These are phyloP conservation scores for Hymenoscyphus linearis DNA, from an alignment of 2,329 filamentous ascomycete species.

Conservation along the genomic window DNA sequence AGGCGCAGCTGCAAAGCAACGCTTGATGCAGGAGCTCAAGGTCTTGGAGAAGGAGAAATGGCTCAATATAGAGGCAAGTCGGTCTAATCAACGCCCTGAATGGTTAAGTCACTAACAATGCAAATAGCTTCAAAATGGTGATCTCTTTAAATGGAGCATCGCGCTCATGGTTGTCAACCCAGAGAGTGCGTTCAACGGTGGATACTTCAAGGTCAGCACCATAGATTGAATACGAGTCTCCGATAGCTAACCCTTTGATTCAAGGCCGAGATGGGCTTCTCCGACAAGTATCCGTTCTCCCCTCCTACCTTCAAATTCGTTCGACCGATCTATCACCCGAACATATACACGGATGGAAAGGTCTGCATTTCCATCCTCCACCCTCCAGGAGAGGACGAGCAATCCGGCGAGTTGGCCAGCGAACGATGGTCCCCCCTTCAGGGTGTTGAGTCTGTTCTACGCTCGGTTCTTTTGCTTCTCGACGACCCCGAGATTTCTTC, in stretches of 20 bases:
- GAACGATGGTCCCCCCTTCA: slow-evolving; percentile 95
- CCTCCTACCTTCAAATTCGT: slow-evolving; percentile 87
- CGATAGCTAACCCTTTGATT: slow-evolving; percentile 7
- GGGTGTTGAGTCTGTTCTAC: slow-evolving; percentile 88
- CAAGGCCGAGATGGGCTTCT: slow-evolving; percentile 79
- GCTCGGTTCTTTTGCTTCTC: slow-evolving; percentile 84
- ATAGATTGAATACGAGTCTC: neutral
- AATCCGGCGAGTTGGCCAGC: slow-evolving; percentile 82
- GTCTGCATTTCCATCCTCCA: slow-evolving; percentile 97
- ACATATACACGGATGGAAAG: slow-evolving; percentile 85
- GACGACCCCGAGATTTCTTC: slow-evolving; percentile 93
- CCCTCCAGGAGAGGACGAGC: slow-evolving; percentile 82
- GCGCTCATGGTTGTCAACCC: slow-evolving; percentile 90
- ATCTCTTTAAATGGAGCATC: slow-evolving; percentile 82
- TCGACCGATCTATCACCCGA: slow-evolving; percentile 79
- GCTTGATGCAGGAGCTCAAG: slow-evolving; percentile 85
- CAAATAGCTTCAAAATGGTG: slow-evolving; percentile 58
- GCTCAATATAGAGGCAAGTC: slow-evolving; percentile 77
- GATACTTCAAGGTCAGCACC: slow-evolving; percentile 67
- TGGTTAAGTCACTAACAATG: slow-evolving; percentile 14
- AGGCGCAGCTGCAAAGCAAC: slow-evolving; percentile 59
- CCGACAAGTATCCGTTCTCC: slow-evolving; percentile 80
- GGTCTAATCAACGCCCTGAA: slow-evolving; percentile 6
- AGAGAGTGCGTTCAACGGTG: slow-evolving; percentile 86
- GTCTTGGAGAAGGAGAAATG: slow-evolving; percentile 83